Evolutionary conservation across 2,329 filamentous ascomycete species (phyloP).

Genomic region (Hortaea sp.): DNA sequence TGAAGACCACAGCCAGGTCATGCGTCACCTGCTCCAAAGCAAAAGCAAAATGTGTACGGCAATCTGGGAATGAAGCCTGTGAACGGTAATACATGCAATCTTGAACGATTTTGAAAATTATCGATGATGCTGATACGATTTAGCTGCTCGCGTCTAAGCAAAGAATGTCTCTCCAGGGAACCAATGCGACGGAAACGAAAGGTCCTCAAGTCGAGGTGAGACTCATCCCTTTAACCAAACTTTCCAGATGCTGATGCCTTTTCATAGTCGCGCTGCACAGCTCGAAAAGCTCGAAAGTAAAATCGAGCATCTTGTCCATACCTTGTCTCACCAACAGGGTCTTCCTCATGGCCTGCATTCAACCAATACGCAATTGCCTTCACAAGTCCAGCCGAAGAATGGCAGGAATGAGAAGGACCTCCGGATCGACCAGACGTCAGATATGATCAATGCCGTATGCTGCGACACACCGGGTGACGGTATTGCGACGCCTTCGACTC

Average conservation of each 20-base stretch:
- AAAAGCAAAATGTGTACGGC: slow-evolving; percentile 25
- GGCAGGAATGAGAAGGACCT: too few relatives aligned
- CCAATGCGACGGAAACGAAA: slow-evolving; percentile 17
- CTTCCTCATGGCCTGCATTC: not conserved
- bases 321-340: slow-evolving; percentile 13
- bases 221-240: not conserved
- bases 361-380: too few relatives aligned
- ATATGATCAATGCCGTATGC: not conserved
- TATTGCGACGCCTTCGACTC: too few relatives aligned
- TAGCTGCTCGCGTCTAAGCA: slow-evolving; percentile 22
- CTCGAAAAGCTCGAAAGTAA: slow-evolving; percentile 25
- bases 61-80: slow-evolving; percentile 13
- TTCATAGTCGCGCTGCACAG: slow-evolving; percentile 21
- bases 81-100: slow-evolving; percentile 12
- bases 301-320: slow-evolving; percentile 24
- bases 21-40: slow-evolving; percentile 24
- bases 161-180: slow-evolving; percentile 21
- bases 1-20: slow-evolving; percentile 8
- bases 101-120: too few relatives aligned
- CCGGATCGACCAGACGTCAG: not conserved
- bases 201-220: slow-evolving; percentile 21
- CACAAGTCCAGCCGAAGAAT: too few relatives aligned
- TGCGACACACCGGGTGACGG: not conserved
- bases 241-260: not conserved
- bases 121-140: too few relatives aligned